Conservation (phyloP, 208 protist genomes). For the Crithidia brevicula region DNA sequence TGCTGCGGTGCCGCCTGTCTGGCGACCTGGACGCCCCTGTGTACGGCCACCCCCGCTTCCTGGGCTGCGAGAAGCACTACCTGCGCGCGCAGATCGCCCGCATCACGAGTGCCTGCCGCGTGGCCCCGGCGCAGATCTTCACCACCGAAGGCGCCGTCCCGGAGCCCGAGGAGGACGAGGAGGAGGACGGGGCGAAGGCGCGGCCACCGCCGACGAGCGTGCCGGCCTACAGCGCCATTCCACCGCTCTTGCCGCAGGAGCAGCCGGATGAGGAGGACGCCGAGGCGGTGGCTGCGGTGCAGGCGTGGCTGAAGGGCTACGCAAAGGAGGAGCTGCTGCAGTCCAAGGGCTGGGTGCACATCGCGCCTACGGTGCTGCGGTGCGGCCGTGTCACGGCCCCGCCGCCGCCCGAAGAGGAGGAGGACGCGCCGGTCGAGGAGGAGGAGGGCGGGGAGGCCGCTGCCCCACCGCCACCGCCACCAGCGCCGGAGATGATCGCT, state of each 20-base stretch:
- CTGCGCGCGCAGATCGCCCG: slow-evolving; percentile 96
- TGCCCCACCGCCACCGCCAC: slow-evolving; percentile 22
- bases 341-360: slow-evolving; percentile 91
- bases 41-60: slow-evolving; percentile 90
- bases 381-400: slow-evolving; percentile 64
- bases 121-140: slow-evolving; percentile 87
- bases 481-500: slow-evolving; percentile 78
- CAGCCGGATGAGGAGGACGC: slow-evolving; percentile 81
- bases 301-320: slow-evolving; percentile 86
- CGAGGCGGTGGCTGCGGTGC: slow-evolving; percentile 58
- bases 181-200: slow-evolving; percentile 37
- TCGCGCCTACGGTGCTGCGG: slow-evolving; percentile 73
- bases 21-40: slow-evolving; percentile 91
- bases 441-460: slow-evolving; percentile 18
- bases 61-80: slow-evolving; percentile 93
- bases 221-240: slow-evolving; percentile 78
- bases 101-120: slow-evolving; percentile 88
- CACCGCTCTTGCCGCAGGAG: slow-evolving; percentile 84
- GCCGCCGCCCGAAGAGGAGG: slow-evolving; percentile 39
- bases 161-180: slow-evolving; percentile 89
- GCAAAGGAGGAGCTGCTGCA: slow-evolving; percentile 87
- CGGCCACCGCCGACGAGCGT: slow-evolving; percentile 64
- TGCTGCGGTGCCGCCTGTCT: slow-evolving; percentile 90
- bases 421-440: slow-evolving; percentile 18
- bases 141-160: slow-evolving; percentile 83